phyloP scores from a whole-genome alignment of 2,329 filamentous ascomycete genomes.

The Ascochyta lentis region DNA sequence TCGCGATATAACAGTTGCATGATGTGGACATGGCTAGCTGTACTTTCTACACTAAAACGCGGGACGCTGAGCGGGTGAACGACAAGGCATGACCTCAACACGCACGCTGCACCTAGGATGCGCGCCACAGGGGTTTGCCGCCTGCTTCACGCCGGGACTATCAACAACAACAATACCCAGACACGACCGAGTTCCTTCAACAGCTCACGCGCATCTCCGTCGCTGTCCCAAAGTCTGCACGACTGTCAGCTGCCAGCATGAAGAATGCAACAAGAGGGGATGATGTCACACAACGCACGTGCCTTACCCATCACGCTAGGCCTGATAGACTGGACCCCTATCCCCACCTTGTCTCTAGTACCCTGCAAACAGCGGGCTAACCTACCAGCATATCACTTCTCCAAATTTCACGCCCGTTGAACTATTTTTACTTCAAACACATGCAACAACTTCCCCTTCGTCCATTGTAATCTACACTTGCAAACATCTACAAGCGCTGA shows the following conservation, averaged over 20 bases:
- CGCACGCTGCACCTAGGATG: constrained; percentile 15
- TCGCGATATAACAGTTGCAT: constrained; percentile 11
- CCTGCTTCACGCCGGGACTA: neutral
- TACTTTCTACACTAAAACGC: constrained; percentile 5
- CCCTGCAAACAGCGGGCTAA: too few species aligned
- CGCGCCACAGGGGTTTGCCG: constrained; percentile 4
- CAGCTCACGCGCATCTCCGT: too few species aligned
- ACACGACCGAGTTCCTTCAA: neutral
- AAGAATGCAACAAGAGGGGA: constrained; percentile 2
- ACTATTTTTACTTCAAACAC: too few species aligned
- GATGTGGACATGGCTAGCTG: constrained; percentile 6
- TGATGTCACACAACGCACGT: constrained; percentile 9
- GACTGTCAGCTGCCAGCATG: neutral
- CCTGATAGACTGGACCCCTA: too few species aligned
- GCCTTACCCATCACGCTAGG: constrained; percentile 3
- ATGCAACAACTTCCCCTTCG: too few species aligned
- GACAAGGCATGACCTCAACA: constrained; percentile 10
- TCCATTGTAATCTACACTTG: too few species aligned
- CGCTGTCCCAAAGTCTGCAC: too few species aligned
- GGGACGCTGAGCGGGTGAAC: constrained; percentile 6
- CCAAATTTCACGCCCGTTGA: too few species aligned
- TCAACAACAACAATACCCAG: neutral
- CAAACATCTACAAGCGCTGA: too few species aligned
- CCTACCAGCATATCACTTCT: too few species aligned
- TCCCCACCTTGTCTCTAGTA: too few species aligned